These are phyloP conservation scores for Trypanosoma cruzi DNA, from an alignment of 208 protist species.

Conservation along the genomic window DNA sequence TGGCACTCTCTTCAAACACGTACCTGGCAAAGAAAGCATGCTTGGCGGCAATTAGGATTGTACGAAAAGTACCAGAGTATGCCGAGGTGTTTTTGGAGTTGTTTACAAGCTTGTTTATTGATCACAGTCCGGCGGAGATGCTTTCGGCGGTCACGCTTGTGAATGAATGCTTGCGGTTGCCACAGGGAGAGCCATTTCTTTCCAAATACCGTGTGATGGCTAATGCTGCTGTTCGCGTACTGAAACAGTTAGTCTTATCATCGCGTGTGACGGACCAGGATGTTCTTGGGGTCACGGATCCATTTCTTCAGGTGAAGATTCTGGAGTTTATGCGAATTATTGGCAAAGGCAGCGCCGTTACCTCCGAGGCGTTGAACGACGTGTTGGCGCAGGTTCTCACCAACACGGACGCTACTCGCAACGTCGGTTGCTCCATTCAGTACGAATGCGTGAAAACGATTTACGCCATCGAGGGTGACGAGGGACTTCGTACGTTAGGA, in stretches of 20 bases:
- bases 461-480: slow-evolving; percentile 96
- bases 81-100: slow-evolving; percentile 95
- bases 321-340: slow-evolving; percentile 97
- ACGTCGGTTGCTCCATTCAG: slow-evolving; percentile 97
- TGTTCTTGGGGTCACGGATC: slow-evolving; percentile 96
- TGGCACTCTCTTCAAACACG: slow-evolving; percentile 82
- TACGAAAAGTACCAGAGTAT: slow-evolving; percentile 95
- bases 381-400: slow-evolving; percentile 98
- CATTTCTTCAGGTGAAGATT: slow-evolving; percentile 98
- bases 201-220: slow-evolving; percentile 86
- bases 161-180: slow-evolving; percentile 83
- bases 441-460: slow-evolving; percentile 99
- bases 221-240: slow-evolving; percentile 89
- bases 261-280: slow-evolving; percentile 95
- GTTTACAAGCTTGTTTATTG: slow-evolving; percentile 67
- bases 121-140: slow-evolving; percentile 76
- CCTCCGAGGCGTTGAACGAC: slow-evolving; percentile 97
- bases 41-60: slow-evolving; percentile 85
- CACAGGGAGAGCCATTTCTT: slow-evolving; percentile 51
- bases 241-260: slow-evolving; percentile 96
- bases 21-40: slow-evolving; percentile 97
- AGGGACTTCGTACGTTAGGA: slow-evolving; percentile 90
- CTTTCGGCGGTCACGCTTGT: slow-evolving; percentile 94
- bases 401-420: slow-evolving; percentile 96
- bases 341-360: slow-evolving; percentile 91